Conservation (phyloP, 371 early-diverging fungal genomes). For the Actinomortierella ambigua region DNA sequence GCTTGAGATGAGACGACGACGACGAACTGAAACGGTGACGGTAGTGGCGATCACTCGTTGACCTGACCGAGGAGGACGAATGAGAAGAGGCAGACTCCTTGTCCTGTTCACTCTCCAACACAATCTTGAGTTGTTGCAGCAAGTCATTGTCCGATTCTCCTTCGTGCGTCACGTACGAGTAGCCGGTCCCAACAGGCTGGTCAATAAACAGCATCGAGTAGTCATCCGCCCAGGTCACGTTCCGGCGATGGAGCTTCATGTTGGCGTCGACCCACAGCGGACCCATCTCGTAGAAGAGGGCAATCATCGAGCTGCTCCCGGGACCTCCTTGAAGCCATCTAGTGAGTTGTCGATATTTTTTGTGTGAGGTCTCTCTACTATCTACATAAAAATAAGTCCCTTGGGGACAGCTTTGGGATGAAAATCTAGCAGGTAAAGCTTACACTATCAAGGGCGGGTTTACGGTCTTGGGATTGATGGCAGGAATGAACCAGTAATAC, state of each 20-base stretch:
- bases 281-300: slow-evolving; percentile 62
- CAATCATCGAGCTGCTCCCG: slow-evolving; percentile 66
- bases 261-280: slow-evolving; percentile 47
- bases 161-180: slow-evolving; percentile 29
- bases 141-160: slow-evolving; percentile 5
- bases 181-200: slow-evolving; percentile 73
- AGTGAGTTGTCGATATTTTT: no score
- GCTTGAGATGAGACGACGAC: no score
- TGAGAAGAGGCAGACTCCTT: slow-evolving; percentile 7
- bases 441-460: slow-evolving; percentile 56
- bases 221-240: slow-evolving; percentile 52
- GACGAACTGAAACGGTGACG: no score
- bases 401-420: background rate
- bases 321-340: slow-evolving; percentile 73
- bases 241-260: slow-evolving; percentile 40
- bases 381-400: no score
- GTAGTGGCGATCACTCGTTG: no score
- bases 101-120: slow-evolving; percentile 13
- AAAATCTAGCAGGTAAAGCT: slow-evolving; percentile 4
- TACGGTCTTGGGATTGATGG: slow-evolving; percentile 52
- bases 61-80: no score
- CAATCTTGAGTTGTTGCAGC: background rate
- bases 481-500: slow-evolving; percentile 76
- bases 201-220: slow-evolving; percentile 67
- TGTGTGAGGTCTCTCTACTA: no score